These are phyloP conservation scores for Fusarium floridanum DNA, from an alignment of 2,329 filamentous ascomycete species.

Conservation along the genomic window DNA sequence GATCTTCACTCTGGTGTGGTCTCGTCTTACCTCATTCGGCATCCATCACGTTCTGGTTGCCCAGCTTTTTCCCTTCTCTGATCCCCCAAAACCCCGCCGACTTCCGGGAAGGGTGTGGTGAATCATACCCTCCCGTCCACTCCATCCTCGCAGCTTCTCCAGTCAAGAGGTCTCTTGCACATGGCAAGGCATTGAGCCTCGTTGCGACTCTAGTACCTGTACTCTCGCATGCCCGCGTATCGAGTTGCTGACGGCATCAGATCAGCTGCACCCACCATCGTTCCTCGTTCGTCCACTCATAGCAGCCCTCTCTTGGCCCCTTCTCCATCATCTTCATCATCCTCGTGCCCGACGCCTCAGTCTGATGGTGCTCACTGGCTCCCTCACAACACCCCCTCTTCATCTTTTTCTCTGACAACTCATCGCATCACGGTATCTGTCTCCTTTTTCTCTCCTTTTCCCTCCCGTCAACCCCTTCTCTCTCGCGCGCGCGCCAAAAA, in stretches of 20 bases:
- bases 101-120: constrained; percentile 35
- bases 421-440: constrained; percentile 11
- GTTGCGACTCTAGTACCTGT: background rate
- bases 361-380: constrained; percentile 24
- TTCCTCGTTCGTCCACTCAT: constrained; percentile 20
- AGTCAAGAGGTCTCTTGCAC: constrained; percentile 1
- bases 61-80: constrained; percentile 1
- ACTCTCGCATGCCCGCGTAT: constrained; percentile 2
- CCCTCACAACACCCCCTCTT: constrained; percentile 10
- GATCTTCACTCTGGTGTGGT: constrained; percentile 33
- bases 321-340: constrained; percentile 10
- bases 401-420: constrained; percentile 20
- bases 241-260: constrained; percentile 25
- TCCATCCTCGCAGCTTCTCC: constrained; percentile 13
- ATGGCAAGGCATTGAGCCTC: constrained; percentile 8
- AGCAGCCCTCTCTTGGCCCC: constrained; percentile 20
- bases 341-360: constrained; percentile 20
- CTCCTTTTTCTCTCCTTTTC: constrained; percentile 26
- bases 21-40: constrained; percentile 43
- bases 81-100: constrained; percentile 28
- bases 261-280: constrained; percentile 31
- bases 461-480: background rate
- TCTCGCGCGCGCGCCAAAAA: constrained; percentile 22
- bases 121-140: background rate
- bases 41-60: constrained; percentile 16